Base-by-base conservation (phyloP, 139 green algal genomes). In the Trebouxia sp. region DNA sequence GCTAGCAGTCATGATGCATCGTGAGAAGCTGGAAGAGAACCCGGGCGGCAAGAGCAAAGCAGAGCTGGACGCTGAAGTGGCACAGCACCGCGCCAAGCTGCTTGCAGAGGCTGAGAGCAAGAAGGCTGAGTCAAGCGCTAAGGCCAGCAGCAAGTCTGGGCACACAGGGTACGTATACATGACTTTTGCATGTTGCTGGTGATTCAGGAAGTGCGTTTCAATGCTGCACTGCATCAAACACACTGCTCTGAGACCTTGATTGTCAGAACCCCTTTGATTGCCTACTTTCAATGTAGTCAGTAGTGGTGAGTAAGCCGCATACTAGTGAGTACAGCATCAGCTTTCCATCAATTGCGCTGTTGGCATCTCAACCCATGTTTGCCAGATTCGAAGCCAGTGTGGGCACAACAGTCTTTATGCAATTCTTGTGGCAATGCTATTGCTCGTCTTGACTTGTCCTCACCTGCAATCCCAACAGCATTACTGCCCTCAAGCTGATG, bases 11-110 rank as follows among this genome's bases (percentile, higher is more conserved):
- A 82, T 88, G 39, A 38, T 83, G 48, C 85, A 89, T 48, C 77
- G 87, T 22, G 90, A 90, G 11, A 67, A 90, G 51, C 87, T 94
- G 51, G 90, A 93, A 74, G 88, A 93, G 55, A 28, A 87, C 43
- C 41, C 42, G 10, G 88, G 56, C 14, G 67, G 87, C 26, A 45
- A 89, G 74, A 47, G 48, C 28, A 72, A 75, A 43, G 65, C 72
- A 4, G 75, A 82, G 39, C 45, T 91, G 17, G 86, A 85, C 17
- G 47, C 62, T 6, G 58, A 69, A 58, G 80, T 90, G 75, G 86
- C 75, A 22, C 87, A 84, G 62, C 76, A 84, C 42, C 84, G 90
- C 5, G 77, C 83, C 17, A 79, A 89, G 81, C 85, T 92, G 9
- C 22, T 89, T 51, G 85, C 86, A 14, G 88, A 86, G 22, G 74